These are phyloP conservation scores for Talaromyces amestolkiae DNA, from an alignment of 2,329 filamentous ascomycete genomes.

Conservation along the genomic window DNA sequence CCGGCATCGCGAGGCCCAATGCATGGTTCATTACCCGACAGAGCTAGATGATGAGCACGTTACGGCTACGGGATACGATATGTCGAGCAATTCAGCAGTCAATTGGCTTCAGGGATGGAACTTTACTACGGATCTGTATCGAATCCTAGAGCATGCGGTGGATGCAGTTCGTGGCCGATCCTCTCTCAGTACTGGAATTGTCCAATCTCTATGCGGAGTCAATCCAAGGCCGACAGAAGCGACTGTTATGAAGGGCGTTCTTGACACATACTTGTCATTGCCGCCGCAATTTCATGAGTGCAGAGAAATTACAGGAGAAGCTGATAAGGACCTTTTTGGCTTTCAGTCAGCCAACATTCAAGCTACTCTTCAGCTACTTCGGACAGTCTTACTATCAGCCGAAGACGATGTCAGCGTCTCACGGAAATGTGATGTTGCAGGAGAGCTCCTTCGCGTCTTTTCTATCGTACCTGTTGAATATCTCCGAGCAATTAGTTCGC, in stretches of 20 bases:
- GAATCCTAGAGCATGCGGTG: conserved; percentile 54
- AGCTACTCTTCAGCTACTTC: conserved; percentile 49
- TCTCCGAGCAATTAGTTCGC: conserved; percentile 49
- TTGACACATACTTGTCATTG: conserved; percentile 26
- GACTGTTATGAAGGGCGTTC: conserved; percentile 28
- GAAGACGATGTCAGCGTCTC: conserved; percentile 38
- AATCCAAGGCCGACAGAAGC: conserved; percentile 24
- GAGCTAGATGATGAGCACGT: conserved; percentile 51
- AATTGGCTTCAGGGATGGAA: conserved; percentile 58
- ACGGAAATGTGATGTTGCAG: conserved; percentile 47
- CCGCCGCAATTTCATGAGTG: conserved; percentile 29
- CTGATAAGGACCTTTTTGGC: conserved; percentile 41
- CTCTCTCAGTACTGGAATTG: background rate
- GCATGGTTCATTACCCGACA: conserved; percentile 49
- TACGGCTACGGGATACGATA: conserved; percentile 29
- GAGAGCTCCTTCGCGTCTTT: conserved; percentile 47
- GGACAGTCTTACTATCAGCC: conserved; percentile 46
- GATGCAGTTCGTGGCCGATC: conserved; percentile 18
- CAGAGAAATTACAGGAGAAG: conserved; percentile 30
- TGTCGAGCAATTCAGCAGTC: conserved; percentile 19
- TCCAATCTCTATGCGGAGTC: background rate
- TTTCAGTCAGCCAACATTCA: conserved; percentile 54
- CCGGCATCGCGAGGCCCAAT: conserved; percentile 47
- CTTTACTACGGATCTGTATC: conserved; percentile 57
- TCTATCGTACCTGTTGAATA: conserved; percentile 46